Evolutionary conservation across 805 yeast genomes (phyloP).

Genomic region (Metschnikowia hibisci): DNA sequence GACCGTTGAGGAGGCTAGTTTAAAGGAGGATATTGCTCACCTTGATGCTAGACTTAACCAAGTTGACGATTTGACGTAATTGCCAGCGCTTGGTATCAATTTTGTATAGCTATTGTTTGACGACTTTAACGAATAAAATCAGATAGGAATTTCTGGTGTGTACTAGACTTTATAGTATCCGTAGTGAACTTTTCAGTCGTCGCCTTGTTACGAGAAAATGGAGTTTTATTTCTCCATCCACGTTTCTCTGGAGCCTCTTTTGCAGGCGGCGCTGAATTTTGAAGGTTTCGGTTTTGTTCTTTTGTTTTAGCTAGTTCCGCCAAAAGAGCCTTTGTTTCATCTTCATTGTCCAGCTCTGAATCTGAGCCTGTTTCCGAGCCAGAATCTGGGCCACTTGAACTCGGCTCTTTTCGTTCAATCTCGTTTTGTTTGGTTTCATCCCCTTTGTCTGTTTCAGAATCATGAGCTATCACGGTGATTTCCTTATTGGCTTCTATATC

Average conservation of each 20-base stretch:
- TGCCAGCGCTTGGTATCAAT: too few relatives aligned
- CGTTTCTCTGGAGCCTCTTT: background rate
- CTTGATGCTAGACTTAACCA: slow-evolving; percentile 61
- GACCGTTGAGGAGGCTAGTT: slow-evolving; percentile 90
- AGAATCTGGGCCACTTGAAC: background rate
- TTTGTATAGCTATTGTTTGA: background rate
- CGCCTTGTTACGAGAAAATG: background rate
- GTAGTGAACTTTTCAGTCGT: slow-evolving; percentile 23
- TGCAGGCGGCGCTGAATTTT: background rate
- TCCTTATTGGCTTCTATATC: background rate
- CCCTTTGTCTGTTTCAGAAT: background rate
- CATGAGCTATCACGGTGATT: background rate
- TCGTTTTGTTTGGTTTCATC: background rate
- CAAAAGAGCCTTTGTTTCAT: slow-evolving; percentile 17
- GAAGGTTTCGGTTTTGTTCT: slow-evolving; percentile 9
- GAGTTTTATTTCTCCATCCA: slow-evolving; percentile 4
- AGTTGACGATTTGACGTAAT: slow-evolving; percentile 25
- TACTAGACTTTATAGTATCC: slow-evolving; percentile 32
- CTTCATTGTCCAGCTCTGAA: slow-evolving; percentile 8
- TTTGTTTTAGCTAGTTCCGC: slow-evolving; percentile 19
- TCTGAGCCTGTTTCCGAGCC: slow-evolving; percentile 1
- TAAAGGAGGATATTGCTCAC: slow-evolving; percentile 79
- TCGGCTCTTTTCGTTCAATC: background rate
- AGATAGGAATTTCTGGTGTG: slow-evolving; percentile 33
- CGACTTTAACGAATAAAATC: slow-evolving; percentile 15